phyloP scores from a whole-genome alignment of 2,329 filamentous ascomycete species.

The Chrysoporthe puriensis region DNA sequence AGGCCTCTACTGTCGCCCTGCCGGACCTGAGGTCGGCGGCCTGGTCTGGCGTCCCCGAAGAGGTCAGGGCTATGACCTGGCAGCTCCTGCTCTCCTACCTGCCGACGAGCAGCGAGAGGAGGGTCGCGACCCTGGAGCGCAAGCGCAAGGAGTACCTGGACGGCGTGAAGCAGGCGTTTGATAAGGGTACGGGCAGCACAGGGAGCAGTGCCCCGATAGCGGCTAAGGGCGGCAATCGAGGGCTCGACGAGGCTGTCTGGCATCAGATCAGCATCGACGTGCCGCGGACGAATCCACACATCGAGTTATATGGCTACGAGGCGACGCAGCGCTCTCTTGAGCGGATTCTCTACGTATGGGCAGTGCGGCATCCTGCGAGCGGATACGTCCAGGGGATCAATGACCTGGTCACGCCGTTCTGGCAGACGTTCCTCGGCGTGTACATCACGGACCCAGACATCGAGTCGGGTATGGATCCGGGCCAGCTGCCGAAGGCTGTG shows the following conservation, averaged over 20 bases:
- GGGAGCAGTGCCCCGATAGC: slow-evolving; percentile 27
- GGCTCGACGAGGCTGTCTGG: slow-evolving; percentile 96
- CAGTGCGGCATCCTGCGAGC: slow-evolving; percentile 93
- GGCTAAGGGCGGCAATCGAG: slow-evolving; percentile 45
- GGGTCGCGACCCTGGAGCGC: slow-evolving; percentile 85
- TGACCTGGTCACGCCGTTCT: slow-evolving; percentile 95
- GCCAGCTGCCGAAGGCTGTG: slow-evolving; percentile 86
- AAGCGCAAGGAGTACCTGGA: slow-evolving; percentile 97
- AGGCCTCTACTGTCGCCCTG: slow-evolving; percentile 86
- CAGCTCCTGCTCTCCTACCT: slow-evolving; percentile 93
- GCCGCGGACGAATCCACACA: slow-evolving; percentile 92
- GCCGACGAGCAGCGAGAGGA: slow-evolving; percentile 92
- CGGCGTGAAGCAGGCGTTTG: slow-evolving; percentile 76
- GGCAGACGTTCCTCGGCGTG: slow-evolving; percentile 92
- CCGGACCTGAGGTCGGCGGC: slow-evolving; percentile 82
- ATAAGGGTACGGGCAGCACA: slow-evolving; percentile 58
- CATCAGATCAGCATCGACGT: slow-evolving; percentile 99
- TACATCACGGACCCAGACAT: slow-evolving; percentile 96
- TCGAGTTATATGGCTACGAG: slow-evolving; percentile 93
- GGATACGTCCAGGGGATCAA: slow-evolving; percentile 99
- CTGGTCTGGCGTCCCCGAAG: slow-evolving; percentile 93
- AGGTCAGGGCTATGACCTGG: slow-evolving; percentile 99
- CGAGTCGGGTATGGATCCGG: slow-evolving; percentile 94
- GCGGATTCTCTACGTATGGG: slow-evolving; percentile 95
- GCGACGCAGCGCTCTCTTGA: slow-evolving; percentile 94